Base-by-base conservation (phyloP, 805 yeast species). In the Starmerella vaccinii region DNA sequence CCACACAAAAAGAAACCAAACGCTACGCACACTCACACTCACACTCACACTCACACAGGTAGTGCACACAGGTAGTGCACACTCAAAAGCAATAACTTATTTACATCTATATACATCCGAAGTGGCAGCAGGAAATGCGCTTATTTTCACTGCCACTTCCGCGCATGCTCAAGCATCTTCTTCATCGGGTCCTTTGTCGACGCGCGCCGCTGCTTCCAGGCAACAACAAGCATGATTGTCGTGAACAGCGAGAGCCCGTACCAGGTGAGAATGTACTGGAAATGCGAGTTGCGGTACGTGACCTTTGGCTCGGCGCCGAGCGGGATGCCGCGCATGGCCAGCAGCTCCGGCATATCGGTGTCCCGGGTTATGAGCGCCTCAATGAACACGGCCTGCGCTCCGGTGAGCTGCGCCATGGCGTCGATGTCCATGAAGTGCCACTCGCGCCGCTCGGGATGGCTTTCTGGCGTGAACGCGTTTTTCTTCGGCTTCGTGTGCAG, bases 221-320 rank as follows among this genome's bases (percentile, higher is more conserved):
- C 76, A 27, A 76, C 62, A 24, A 73, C 57, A 30, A 92, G 72
- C 67, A 87, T 76, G 30, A 82, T 77, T 0, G 88, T 60, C 33
- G 95, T 82, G 34, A 85, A 76, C 37, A 84, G 60, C 1, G 88
- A 79, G 39, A 90, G 75, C 0, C 96, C 95, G 65, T 85, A 90
- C 98, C 98, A 92, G 0, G 98, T 92, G 19, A 87, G 78, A 61
- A 92, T 69, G 65, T 92, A 92, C 65, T 90, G 95, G 65, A 89
- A 68, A 63, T 92, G 98, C 63, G 88, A 87, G 65, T 92, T 92
- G 54, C 83, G 80, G 63, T 86, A 75, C 57, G 81, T 89, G 30
- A 90, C 77, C 59, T 78, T 78, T n/a, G 96, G 89, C 8, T 72
- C 68, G 49, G 82, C 80, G 1, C 95, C 98, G 10, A 92, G 65